Conservation (phyloP, 1,284 basidiomycete genomes). For the Testicularia cyperi region DNA sequence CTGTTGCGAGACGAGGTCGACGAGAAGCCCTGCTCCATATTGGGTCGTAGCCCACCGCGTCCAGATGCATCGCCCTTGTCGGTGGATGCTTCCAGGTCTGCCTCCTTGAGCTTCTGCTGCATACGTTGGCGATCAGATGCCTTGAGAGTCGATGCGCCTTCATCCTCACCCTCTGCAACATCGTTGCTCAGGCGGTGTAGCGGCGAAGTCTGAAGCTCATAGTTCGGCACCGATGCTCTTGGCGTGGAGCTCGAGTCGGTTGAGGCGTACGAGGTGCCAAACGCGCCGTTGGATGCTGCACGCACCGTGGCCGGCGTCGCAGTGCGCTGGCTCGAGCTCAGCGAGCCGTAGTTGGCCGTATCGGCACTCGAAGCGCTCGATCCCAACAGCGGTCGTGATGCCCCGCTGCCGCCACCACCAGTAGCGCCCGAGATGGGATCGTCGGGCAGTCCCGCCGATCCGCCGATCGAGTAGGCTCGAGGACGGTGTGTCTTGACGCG, state of each 20-base stretch:
- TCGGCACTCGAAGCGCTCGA: conserved; percentile 6
- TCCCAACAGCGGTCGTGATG: conserved; percentile 21
- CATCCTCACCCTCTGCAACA: conserved; percentile 2
- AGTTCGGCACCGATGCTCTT: conserved; percentile 16
- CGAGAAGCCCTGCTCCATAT: neutral
- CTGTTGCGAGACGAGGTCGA: neutral
- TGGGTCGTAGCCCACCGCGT: neutral
- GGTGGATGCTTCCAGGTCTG: neutral
- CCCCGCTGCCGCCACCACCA: too few relatives aligned
- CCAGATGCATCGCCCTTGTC: neutral
- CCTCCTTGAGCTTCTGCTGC: conserved; percentile 19
- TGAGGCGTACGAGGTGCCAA: conserved; percentile 25
- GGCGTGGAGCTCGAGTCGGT: conserved; percentile 42
- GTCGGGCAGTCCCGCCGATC: conserved; percentile 33
- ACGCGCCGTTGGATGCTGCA: conserved; percentile 7
- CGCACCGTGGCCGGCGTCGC: conserved; percentile 41
- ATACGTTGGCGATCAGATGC: conserved; percentile 34
- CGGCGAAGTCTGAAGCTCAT: neutral
- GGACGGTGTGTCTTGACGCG: conserved; percentile 8
- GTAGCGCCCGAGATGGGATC: conserved; percentile 22
- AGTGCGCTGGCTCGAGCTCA: conserved; percentile 47
- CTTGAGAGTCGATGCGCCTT: conserved; percentile 30
- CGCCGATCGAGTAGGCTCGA: conserved; percentile 31
- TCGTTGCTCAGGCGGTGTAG: conserved; percentile 1
- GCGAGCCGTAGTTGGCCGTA: conserved; percentile 38